Conservation (phyloP, 208 protist species). For the Phytomonas francai region DNA sequence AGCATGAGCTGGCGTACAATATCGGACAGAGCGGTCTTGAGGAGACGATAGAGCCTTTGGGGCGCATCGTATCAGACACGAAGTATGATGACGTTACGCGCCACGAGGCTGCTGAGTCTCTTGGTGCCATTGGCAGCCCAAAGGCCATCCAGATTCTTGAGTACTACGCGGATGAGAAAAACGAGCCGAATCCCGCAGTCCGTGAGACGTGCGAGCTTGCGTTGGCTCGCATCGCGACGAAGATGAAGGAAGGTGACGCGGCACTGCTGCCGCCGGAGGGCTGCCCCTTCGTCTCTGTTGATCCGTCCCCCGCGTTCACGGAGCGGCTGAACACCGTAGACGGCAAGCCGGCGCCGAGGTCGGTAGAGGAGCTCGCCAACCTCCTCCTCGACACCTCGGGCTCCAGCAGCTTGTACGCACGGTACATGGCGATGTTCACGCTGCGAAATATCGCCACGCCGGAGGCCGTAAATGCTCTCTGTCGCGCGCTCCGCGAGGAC, state of each 20-base stretch:
- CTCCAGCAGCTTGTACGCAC: conserved; percentile 74
- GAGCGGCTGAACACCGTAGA: conserved; percentile 7
- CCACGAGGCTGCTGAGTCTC: conserved; percentile 94
- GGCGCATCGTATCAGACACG: conserved; percentile 55
- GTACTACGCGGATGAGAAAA: conserved; percentile 30
- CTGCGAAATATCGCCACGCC: conserved; percentile 83
- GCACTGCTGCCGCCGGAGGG: conserved; percentile 35
- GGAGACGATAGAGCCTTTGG: conserved; percentile 73
- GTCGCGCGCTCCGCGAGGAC: conserved; percentile 84
- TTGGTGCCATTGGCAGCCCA: conserved; percentile 79
- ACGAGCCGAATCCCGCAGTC: conserved; percentile 64
- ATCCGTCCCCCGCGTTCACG: conserved; percentile 86
- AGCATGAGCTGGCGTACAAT: conserved; percentile 97
- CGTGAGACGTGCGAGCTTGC: conserved; percentile 94
- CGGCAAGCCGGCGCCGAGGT: conserved; percentile 21
- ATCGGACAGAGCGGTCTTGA: conserved; percentile 92
- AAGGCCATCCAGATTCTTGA: conserved; percentile 38
- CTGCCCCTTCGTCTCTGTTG: conserved; percentile 84
- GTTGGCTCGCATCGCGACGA: conserved; percentile 59
- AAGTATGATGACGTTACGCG: conserved; percentile 93
- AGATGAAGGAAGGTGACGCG: conserved; percentile 39
- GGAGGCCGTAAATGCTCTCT: conserved; percentile 68
- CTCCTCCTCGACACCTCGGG: conserved; percentile 68
- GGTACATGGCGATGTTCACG: conserved; percentile 96
- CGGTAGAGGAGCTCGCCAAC: conserved; percentile 44